Percentiles rank a stretch among this genome's conserved stretches.
phyloP scores from a whole-genome alignment of 352 stramenopile species.

The Ophiocytium majus region DNA sequence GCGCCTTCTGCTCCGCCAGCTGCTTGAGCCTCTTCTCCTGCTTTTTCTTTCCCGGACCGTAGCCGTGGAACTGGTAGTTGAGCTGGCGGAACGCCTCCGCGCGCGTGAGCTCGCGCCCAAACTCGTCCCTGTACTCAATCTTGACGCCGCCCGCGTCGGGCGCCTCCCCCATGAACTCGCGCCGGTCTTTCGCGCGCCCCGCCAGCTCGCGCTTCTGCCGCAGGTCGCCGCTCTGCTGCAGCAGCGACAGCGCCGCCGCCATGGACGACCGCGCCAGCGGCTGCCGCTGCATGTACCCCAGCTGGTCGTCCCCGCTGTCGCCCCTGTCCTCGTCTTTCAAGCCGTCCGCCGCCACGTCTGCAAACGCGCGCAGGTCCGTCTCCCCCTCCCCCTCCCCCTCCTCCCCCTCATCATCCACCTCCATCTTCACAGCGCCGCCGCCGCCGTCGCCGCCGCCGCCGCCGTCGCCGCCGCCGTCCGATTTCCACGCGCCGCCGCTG shows the following conservation, averaged over 20 bases:
- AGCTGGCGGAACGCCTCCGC: constrained; percentile 96
- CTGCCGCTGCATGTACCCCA: constrained; percentile 73
- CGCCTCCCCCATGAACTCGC: constrained; percentile 55
- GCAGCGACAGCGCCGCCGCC: constrained; percentile 81
- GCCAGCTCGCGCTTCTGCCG: constrained; percentile 72
- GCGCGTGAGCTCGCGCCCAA: constrained; percentile 89
- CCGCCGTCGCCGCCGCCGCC: not conserved
- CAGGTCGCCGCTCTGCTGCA: constrained; percentile 87
- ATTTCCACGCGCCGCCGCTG: constrained; percentile 25
- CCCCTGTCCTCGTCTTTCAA: not conserved
- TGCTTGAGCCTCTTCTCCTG: constrained; percentile 87
- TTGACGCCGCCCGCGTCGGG: constrained; percentile 67
- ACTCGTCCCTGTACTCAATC: constrained; percentile 95
- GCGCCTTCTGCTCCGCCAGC: constrained; percentile 64
- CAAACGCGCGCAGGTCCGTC: constrained; percentile 36
- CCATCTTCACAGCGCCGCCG: constrained; percentile 26
- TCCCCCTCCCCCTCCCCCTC: constrained; percentile 30
- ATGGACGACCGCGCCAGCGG: constrained; percentile 77
- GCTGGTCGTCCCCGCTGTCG: constrained; percentile 59
- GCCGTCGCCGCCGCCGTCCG: not conserved
- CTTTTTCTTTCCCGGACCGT: constrained; percentile 94
- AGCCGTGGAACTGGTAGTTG: constrained; percentile 95
- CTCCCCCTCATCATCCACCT: constrained; percentile 35
- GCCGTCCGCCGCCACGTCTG: constrained; percentile 25
- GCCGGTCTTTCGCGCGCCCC: constrained; percentile 85